Conservation (phyloP, 2,329 filamentous ascomycete species). For the Xylariaceae sp. region DNA sequence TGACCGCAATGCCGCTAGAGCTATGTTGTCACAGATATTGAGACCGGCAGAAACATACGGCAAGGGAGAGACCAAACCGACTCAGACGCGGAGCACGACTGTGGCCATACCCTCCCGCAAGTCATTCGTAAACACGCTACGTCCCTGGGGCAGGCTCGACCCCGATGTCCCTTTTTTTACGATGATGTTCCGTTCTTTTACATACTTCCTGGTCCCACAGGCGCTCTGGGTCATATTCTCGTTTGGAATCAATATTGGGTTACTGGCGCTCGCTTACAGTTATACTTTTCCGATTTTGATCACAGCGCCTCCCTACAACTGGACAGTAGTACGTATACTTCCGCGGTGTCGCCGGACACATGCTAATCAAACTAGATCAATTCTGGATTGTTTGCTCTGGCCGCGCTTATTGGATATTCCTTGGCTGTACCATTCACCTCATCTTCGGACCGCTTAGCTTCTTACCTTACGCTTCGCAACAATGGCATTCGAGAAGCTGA, state of each 20-base stretch:
- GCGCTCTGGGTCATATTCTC: conserved; percentile 46
- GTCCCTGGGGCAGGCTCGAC: conserved; percentile 39
- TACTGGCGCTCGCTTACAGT: conserved; percentile 45
- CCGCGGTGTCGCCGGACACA: neutral
- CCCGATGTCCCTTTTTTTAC: conserved; percentile 40
- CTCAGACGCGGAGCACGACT: conserved; percentile 2
- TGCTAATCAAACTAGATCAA: conserved; percentile 22
- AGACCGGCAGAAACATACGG: conserved; percentile 23
- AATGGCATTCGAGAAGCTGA: conserved; percentile 43
- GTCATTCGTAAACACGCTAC: conserved; percentile 40
- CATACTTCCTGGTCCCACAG: conserved; percentile 44
- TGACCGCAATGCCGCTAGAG: conserved; percentile 27
- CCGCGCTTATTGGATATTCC: conserved; percentile 38
- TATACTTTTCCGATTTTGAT: conserved; percentile 47
- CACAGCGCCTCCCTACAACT: conserved; percentile 41
- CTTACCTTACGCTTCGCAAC: conserved; percentile 38
- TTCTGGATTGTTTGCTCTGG: conserved; percentile 32
- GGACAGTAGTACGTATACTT: conserved; percentile 35
- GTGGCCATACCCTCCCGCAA: conserved; percentile 34
- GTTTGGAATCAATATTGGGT: conserved; percentile 46
- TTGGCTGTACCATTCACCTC: conserved; percentile 38
- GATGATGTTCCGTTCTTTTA: conserved; percentile 42
- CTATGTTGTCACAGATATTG: neutral
- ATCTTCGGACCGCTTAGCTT: conserved; percentile 38
- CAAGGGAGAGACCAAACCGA: conserved; percentile 17